Conservation (phyloP, 768 basidiomycete species). For the Leccinum subgranulosum region DNA sequence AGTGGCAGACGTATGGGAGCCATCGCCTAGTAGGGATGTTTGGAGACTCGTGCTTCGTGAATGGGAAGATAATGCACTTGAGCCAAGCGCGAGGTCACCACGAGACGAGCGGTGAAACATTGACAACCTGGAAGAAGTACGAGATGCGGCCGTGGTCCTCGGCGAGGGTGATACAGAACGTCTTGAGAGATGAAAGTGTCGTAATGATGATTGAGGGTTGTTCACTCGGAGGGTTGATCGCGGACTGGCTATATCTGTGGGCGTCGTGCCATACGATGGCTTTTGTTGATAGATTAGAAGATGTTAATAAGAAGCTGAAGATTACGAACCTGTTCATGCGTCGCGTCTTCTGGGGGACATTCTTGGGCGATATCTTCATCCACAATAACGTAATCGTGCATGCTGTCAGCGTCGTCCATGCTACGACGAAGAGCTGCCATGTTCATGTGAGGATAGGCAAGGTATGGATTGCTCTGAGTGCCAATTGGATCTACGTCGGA, state of each 20-base stretch:
- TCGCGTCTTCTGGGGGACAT: conserved; percentile 17
- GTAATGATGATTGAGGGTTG: conserved; percentile 37
- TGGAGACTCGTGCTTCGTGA: conserved; percentile 50
- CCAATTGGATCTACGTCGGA: conserved; percentile 25
- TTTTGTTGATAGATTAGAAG: conserved; percentile 18
- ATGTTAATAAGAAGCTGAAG: conserved; percentile 18
- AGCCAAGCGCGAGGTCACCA: conserved; percentile 25
- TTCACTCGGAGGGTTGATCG: conserved; percentile 35
- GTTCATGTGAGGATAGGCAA: conserved; percentile 38
- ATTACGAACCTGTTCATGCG: conserved; percentile 26
- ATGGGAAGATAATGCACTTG: conserved; percentile 36
- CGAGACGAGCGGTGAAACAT: conserved; percentile 39
- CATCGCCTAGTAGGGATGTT: conserved; percentile 32
- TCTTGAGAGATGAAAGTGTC: conserved; percentile 43
- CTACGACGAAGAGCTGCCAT: conserved; percentile 26
- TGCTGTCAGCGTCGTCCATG: conserved; percentile 32
- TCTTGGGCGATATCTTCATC: conserved; percentile 31
- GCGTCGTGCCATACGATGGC: conserved; percentile 21
- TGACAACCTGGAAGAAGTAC: conserved; percentile 39
- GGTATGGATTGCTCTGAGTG: conserved; percentile 37
- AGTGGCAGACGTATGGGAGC: conserved; percentile 1
- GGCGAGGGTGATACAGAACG: conserved; percentile 39
- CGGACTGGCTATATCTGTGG: conserved; percentile 25
- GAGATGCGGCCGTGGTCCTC: conserved; percentile 29
- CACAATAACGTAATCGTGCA: conserved; percentile 42